Percentiles rank a stretch among this genome's conserved stretches.
phyloP scores from a whole-genome alignment of 2,329 filamentous ascomycete species.

The Penicillium janthinellum region DNA sequence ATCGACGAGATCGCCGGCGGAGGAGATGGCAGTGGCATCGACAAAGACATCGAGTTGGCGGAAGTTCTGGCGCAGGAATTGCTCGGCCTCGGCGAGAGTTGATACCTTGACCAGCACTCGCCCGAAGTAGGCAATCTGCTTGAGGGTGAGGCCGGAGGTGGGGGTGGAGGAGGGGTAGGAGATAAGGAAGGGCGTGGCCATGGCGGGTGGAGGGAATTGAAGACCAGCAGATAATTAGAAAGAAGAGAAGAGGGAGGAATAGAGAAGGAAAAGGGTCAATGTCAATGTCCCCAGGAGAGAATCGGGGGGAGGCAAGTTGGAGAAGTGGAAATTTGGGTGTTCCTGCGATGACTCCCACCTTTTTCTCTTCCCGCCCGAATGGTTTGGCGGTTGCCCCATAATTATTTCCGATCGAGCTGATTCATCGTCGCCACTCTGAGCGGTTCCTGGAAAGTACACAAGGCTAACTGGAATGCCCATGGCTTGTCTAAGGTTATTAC shows the following conservation, averaged over 20 bases:
- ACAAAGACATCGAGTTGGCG: conserved; percentile 66
- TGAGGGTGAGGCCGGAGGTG: conserved; percentile 53
- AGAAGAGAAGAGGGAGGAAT: not conserved
- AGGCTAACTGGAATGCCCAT: not conserved
- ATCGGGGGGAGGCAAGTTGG: conserved; percentile 2
- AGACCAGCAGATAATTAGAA: not conserved
- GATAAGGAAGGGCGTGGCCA: conserved; percentile 48
- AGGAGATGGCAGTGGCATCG: conserved; percentile 70
- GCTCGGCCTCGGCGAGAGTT: conserved; percentile 40
- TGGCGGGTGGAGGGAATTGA: conserved; percentile 23
- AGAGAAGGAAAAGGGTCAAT: conserved; percentile 6
- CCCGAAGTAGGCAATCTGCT: conserved; percentile 61
- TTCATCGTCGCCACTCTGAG: conserved; percentile 12
- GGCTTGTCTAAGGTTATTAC: not conserved
- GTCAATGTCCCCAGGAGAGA: conserved; percentile 19
- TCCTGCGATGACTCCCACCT: conserved; percentile 23
- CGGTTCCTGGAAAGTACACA: not conserved
- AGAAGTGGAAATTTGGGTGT: conserved; percentile 5
- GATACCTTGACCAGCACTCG: conserved; percentile 58
- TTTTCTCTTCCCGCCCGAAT: conserved; percentile 21
- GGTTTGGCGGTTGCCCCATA: conserved; percentile 1
- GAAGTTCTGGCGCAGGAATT: conserved; percentile 61
- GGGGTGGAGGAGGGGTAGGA: conserved; percentile 44
- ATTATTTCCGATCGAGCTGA: conserved; percentile 17
- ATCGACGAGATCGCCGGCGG: conserved; percentile 72